Evolutionary conservation across 1,284 basidiomycete genomes (phyloP).

Genomic region (Naganishia sp.): DNA sequence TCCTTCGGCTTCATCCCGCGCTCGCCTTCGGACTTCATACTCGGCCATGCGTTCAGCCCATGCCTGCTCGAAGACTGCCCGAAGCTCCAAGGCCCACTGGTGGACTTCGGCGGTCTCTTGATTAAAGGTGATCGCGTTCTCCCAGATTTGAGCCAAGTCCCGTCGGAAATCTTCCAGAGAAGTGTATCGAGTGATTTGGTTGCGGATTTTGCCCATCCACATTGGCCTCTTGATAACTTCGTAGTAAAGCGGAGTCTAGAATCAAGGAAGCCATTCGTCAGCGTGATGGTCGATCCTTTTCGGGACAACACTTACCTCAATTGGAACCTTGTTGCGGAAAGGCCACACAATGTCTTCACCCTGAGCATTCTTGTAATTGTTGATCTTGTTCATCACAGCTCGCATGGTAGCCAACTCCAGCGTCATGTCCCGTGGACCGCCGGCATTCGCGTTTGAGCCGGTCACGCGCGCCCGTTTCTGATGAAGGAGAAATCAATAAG

Average conservation of each 20-base stretch:
- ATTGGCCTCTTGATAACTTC: slow-evolving; percentile 72
- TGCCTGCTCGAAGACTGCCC: slow-evolving; percentile 73
- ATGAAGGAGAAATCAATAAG: not conserved
- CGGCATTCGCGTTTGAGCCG: not conserved
- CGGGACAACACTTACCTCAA: slow-evolving; percentile 3
- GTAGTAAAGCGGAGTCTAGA: slow-evolving; percentile 75
- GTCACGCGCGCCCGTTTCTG: slow-evolving; percentile 16
- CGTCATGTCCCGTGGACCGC: not conserved
- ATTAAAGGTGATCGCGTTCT: slow-evolving; percentile 88
- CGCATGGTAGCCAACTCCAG: slow-evolving; percentile 10
- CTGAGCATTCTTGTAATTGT: slow-evolving; percentile 14
- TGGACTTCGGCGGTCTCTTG: slow-evolving; percentile 75
- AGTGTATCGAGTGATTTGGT: slow-evolving; percentile 78
- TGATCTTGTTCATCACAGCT: slow-evolving; percentile 14
- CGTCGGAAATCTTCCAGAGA: slow-evolving; percentile 70
- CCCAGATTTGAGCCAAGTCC: slow-evolving; percentile 86
- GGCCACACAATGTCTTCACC: slow-evolving; percentile 21
- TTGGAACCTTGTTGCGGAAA: slow-evolving; percentile 24
- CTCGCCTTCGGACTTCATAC: slow-evolving; percentile 18
- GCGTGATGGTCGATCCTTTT: no score
- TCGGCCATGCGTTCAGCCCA: slow-evolving; percentile 42
- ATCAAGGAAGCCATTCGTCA: not conserved
- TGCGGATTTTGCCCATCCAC: slow-evolving; percentile 81
- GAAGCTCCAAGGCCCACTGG: slow-evolving; percentile 87
- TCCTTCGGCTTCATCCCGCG: no score